Evolutionary conservation across 208 protist genomes (phyloP).

Genomic region (Trichomonas vaginalis): DNA sequence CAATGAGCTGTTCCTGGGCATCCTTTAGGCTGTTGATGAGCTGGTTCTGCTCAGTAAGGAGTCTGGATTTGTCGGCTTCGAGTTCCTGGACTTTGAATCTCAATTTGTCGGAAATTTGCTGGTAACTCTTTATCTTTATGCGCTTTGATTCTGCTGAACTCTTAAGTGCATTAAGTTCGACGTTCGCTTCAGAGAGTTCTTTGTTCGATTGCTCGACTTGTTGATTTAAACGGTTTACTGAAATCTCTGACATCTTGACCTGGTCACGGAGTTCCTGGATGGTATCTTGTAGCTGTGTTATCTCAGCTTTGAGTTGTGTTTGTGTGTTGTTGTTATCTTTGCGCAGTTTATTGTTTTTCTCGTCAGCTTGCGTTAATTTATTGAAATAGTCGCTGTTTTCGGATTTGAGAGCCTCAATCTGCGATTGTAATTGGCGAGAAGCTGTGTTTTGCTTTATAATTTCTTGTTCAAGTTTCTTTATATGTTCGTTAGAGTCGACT

Average conservation of each 20-base stretch:
- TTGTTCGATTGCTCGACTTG: not conserved
- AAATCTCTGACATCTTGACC: not conserved
- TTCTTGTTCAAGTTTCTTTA: not conserved
- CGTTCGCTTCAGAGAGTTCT: not conserved
- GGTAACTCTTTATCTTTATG: not conserved
- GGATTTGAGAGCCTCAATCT: not conserved
- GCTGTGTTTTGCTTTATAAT: not conserved
- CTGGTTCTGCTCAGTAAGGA: not conserved
- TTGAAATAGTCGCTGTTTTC: not conserved
- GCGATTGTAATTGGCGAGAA: not conserved
- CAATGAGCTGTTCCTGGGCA: not conserved
- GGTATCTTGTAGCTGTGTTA: not conserved
- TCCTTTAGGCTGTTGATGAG: not conserved
- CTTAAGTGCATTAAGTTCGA: not conserved
- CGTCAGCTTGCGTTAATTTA: not conserved
- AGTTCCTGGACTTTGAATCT: not conserved
- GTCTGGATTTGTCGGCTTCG: not conserved
- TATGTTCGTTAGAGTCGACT: not conserved
- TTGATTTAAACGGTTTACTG: not conserved
- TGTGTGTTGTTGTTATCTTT: not conserved
- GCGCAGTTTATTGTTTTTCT: not conserved
- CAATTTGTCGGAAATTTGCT: not conserved
- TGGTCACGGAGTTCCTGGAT: not conserved
- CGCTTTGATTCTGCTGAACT: not conserved
- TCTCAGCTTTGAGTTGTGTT: not conserved